A percentile compares a stretch with the other conserved stretches of the same genome.
phyloP scores from a whole-genome alignment of 257 asterid genomes.

The Nicotiana sylvestris region DNA sequence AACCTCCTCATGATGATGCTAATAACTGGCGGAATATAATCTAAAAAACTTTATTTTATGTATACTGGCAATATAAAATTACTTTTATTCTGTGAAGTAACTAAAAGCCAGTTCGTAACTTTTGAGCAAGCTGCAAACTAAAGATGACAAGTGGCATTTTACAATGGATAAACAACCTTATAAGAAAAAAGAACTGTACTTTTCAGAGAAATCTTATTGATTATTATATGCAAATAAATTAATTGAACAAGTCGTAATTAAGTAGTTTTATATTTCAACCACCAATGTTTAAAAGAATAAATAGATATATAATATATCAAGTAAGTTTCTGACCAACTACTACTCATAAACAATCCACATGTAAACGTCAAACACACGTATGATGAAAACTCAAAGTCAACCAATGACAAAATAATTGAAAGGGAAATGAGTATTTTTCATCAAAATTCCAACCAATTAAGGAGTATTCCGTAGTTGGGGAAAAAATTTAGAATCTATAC shows the following conservation, averaged over 20 bases:
- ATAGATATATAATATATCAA: not conserved
- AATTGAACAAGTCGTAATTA: not conserved
- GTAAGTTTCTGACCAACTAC: not conserved
- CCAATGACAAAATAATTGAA: not conserved
- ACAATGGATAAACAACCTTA: too few relatives aligned
- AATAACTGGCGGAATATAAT: not conserved
- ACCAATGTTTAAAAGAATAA: not conserved
- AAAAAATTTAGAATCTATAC: too few relatives aligned
- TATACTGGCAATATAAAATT: too few relatives aligned
- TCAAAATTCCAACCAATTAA: too few relatives aligned
- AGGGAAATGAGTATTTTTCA: not conserved
- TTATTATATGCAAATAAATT: not conserved
- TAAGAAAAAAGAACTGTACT: too few relatives aligned
- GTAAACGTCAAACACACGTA: not conserved
- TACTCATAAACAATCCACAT: not conserved
- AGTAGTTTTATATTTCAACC: not conserved
- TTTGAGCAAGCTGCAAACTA: too few relatives aligned
- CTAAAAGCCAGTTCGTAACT: too few relatives aligned
- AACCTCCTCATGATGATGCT: not conserved
- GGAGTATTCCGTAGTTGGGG: too few relatives aligned
- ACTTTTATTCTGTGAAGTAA: too few relatives aligned
- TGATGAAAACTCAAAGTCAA: not conserved
- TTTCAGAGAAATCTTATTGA: not conserved
- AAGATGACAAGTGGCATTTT: too few relatives aligned
- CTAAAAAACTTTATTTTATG: too few relatives aligned